A percentile compares a stretch with the other conserved stretches of the same genome.
phyloP scores from a whole-genome alignment of 2,329 filamentous ascomycete genomes.

The Thelonectria rubi region DNA sequence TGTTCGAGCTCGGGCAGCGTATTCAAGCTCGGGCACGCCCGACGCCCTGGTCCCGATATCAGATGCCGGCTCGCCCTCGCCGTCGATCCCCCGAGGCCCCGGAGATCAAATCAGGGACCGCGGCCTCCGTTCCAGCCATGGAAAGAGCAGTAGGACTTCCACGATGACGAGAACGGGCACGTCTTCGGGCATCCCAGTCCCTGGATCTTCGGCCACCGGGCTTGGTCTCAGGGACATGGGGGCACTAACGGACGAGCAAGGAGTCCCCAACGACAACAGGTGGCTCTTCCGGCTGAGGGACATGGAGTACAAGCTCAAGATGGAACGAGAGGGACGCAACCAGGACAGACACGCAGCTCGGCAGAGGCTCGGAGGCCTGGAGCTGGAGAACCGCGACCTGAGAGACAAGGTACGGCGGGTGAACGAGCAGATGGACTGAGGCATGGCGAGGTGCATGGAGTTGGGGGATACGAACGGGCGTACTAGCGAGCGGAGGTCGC shows the following conservation, averaged over 20 bases:
- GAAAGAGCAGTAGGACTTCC: constrained; percentile 42
- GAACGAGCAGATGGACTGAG: constrained; percentile 38
- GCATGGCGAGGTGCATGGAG: constrained; percentile 23
- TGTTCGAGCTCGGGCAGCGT: constrained; percentile 61
- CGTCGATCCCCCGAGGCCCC: constrained; percentile 61
- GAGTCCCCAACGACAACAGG: constrained; percentile 66
- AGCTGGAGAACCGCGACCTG: constrained; percentile 76
- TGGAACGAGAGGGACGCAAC: constrained; percentile 85
- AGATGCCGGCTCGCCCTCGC: constrained; percentile 60
- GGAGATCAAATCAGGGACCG: constrained; percentile 58
- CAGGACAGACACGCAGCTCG: constrained; percentile 86
- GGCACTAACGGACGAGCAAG: constrained; percentile 36
- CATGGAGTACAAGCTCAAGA: constrained; percentile 86
- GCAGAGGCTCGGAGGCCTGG: constrained; percentile 80
- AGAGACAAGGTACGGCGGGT: constrained; percentile 65
- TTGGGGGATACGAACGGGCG: constrained; percentile 27
- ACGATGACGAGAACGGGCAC: constrained; percentile 47
- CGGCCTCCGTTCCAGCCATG: constrained; percentile 43
- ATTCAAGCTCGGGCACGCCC: constrained; percentile 50
- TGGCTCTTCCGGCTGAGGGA: constrained; percentile 90
- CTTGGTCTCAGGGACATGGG: constrained; percentile 44
- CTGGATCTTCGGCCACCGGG: constrained; percentile 37
- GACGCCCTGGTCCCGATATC: constrained; percentile 47
- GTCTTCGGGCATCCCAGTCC: constrained; percentile 40
- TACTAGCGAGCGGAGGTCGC: constrained; percentile 36